Percentiles rank a stretch among this genome's conserved stretches.
Conservation (phyloP, 768 basidiomycete species). For the Cyathus striatus region DNA sequence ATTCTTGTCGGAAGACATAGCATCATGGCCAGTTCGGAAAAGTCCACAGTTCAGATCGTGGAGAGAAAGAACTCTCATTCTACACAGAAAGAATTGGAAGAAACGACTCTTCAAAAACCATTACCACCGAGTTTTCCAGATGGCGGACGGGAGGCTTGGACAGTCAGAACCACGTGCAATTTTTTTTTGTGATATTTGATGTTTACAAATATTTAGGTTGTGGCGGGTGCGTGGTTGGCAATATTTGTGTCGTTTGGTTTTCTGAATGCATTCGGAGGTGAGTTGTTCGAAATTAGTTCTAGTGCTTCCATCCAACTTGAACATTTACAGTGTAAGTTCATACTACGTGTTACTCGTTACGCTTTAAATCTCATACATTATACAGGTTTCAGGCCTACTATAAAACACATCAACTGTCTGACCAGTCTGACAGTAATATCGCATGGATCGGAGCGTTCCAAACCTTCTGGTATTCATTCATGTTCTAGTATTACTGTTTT, state of each 20-base stretch:
- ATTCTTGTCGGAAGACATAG: too few species aligned
- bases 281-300: background rate
- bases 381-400: constrained; percentile 17
- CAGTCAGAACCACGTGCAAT: constrained; percentile 2
- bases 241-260: constrained; percentile 13
- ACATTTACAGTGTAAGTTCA: background rate
- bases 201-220: background rate
- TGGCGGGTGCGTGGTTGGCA: constrained; percentile 10
- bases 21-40: too few species aligned
- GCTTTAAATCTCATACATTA: too few species aligned
- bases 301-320: background rate
- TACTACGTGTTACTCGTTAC: too few species aligned
- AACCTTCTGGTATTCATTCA: constrained; percentile 9
- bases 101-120: too few species aligned
- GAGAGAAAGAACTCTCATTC: too few species aligned
- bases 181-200: background rate
- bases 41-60: too few species aligned
- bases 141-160: constrained; percentile 12
- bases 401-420: constrained; percentile 11
- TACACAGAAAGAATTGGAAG: too few species aligned
- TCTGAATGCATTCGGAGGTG: constrained; percentile 12
- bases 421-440: constrained; percentile 13
- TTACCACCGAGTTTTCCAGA: constrained; percentile 8
- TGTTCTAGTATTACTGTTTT: background rate
- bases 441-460: constrained; percentile 21